phyloP scores from a whole-genome alignment of 2,329 filamentous ascomycete species.

The Clathrospora elynae region DNA sequence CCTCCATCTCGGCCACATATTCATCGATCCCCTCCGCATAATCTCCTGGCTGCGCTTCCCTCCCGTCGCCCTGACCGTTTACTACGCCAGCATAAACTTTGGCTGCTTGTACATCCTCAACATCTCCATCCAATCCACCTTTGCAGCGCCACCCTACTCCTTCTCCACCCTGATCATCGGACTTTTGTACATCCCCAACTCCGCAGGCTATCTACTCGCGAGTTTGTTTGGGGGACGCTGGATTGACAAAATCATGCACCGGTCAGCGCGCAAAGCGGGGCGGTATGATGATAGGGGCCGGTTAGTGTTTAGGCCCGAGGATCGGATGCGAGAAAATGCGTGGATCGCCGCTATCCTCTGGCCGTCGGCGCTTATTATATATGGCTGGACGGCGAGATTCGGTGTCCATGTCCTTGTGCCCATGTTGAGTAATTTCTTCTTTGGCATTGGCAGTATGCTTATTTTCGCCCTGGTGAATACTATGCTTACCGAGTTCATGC shows the following conservation, averaged over 20 bases:
- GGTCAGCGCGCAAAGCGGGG: conserved; percentile 46
- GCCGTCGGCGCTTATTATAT: conserved; percentile 46
- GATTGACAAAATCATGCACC: conserved; percentile 50
- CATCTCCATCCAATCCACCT: conserved; percentile 47
- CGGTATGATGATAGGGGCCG: conserved; percentile 45
- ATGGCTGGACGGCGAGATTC: conserved; percentile 45
- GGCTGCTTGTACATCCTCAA: conserved; percentile 49
- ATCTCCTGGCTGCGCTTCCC: conserved; percentile 48
- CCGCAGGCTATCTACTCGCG: conserved; percentile 44
- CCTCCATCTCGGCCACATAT: conserved; percentile 40
- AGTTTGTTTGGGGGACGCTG: conserved; percentile 47
- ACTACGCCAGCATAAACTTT: conserved; percentile 50
- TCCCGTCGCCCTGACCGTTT: conserved; percentile 47
- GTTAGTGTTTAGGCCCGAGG: conserved; percentile 44
- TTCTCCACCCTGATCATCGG: conserved; percentile 47
- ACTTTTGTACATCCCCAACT: conserved; percentile 47
- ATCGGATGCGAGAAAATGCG: conserved; percentile 51
- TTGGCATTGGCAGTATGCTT: conserved; percentile 48
- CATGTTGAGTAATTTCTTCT: conserved; percentile 50
- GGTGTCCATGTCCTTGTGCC: conserved; percentile 44
- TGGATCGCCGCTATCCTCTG: conserved; percentile 47
- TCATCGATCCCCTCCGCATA: conserved; percentile 49
- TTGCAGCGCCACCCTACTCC: conserved; percentile 40
- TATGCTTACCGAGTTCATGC: conserved; percentile 51
- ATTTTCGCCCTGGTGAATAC: conserved; percentile 47